Evolutionary conservation across 2,329 filamentous ascomycete species (phyloP).

Genomic region (Colletotrichum echinochloae): DNA sequence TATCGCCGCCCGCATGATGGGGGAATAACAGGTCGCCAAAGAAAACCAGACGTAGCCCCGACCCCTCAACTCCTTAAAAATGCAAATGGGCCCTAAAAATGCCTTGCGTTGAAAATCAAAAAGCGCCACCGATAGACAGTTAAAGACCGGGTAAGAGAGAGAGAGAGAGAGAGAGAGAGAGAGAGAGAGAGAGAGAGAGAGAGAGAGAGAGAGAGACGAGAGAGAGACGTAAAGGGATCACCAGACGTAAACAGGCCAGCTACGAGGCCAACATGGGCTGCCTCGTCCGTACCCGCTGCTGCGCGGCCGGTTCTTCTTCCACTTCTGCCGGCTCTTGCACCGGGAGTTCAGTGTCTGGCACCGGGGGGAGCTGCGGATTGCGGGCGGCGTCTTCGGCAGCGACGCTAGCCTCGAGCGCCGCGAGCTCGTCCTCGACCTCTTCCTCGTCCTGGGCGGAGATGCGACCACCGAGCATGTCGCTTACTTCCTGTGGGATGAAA

Average conservation of each 20-base stretch:
- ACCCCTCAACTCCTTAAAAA: slow-evolving; percentile 19
- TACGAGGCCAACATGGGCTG: slow-evolving; percentile 55
- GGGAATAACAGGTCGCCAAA: neutral
- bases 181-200: neutral
- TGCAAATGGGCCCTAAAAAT: slow-evolving; percentile 7
- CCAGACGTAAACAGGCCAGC: neutral
- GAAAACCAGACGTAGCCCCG: neutral
- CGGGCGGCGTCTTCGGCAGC: slow-evolving; percentile 32
- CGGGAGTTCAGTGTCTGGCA: slow-evolving; percentile 51
- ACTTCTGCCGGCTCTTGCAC: slow-evolving; percentile 41
- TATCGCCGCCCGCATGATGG: slow-evolving; percentile 5
- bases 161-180: neutral
- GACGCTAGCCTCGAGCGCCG: slow-evolving; percentile 72
- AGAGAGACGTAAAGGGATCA: neutral
- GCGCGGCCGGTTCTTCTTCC: slow-evolving; percentile 32
- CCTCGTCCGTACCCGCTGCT: slow-evolving; percentile 39
- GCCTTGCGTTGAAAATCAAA: slow-evolving; percentile 2
- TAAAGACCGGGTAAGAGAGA: neutral
- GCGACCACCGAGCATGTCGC: slow-evolving; percentile 86
- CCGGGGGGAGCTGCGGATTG: slow-evolving; percentile 45
- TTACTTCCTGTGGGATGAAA: slow-evolving; percentile 76
- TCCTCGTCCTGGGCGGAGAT: slow-evolving; percentile 97
- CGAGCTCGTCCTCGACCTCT: slow-evolving; percentile 95
- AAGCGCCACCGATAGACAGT: neutral
- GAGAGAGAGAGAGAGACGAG: neutral